Percentiles rank a stretch among this genome's conserved stretches.
Evolutionary conservation across 371 early-diverging fungal genomes (phyloP).

Genomic region (Mucor indicus): DNA sequence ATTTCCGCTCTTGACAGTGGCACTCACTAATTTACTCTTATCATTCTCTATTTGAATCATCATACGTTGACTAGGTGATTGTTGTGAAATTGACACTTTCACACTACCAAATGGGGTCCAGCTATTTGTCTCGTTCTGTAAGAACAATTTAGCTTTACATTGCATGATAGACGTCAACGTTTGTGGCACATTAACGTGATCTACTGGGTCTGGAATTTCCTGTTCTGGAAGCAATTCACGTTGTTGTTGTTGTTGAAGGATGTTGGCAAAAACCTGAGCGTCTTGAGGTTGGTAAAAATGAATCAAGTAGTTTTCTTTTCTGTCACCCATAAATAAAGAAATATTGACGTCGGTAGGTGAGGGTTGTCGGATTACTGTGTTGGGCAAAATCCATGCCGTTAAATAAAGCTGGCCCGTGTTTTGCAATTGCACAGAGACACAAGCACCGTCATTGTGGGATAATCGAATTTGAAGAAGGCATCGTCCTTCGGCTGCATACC

Average conservation of each 20-base stretch:
- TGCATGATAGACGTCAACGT: slow-evolving; percentile 38
- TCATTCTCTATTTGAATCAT: slow-evolving; percentile 46
- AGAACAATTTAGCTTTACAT: slow-evolving; percentile 39
- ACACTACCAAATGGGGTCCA: slow-evolving; percentile 43
- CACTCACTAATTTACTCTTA: slow-evolving; percentile 40
- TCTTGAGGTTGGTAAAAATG: slow-evolving; percentile 39
- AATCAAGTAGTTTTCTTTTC: slow-evolving; percentile 41
- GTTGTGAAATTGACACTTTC: slow-evolving; percentile 34
- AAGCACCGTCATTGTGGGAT: slow-evolving; percentile 29
- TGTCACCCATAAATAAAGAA: slow-evolving; percentile 30
- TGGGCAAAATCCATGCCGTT: slow-evolving; percentile 45
- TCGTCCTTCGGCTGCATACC: slow-evolving; percentile 41
- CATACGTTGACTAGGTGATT: slow-evolving; percentile 39
- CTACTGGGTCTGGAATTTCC: slow-evolving; percentile 17
- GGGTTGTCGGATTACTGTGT: slow-evolving; percentile 27
- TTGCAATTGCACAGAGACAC: slow-evolving; percentile 36
- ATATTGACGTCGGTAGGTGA: slow-evolving; percentile 41
- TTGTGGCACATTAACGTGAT: slow-evolving; percentile 35
- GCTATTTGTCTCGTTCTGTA: slow-evolving; percentile 38
- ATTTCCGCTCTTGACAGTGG: slow-evolving; percentile 39
- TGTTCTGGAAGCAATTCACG: no score
- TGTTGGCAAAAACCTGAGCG: slow-evolving; percentile 16
- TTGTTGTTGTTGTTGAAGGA: no score
- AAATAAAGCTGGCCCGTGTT: slow-evolving; percentile 34
- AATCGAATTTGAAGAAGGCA: slow-evolving; percentile 34